Percentiles rank a stretch among this genome's conserved stretches.
These are phyloP conservation scores for Clathrospora elynae DNA, from an alignment of 2,329 filamentous ascomycete genomes.

Conservation along the genomic window DNA sequence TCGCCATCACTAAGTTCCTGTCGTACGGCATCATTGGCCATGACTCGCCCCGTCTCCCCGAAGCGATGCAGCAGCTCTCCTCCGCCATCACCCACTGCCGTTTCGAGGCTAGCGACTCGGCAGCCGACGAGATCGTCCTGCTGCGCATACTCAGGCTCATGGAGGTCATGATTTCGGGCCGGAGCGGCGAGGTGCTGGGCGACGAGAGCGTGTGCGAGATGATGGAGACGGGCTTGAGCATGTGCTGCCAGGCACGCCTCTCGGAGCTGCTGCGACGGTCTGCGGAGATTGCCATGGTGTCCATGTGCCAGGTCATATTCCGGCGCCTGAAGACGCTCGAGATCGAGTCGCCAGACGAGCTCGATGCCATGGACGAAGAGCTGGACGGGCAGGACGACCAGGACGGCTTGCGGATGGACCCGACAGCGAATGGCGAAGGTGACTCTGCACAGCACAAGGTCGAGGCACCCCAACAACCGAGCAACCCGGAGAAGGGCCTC, in stretches of 20 bases:
- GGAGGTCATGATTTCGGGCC: conserved; percentile 96
- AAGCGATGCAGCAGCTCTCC: conserved; percentile 93
- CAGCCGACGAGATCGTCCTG: conserved; percentile 93
- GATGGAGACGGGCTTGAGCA: conserved; percentile 97
- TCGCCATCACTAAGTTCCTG: conserved; percentile 95
- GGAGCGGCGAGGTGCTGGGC: conserved; percentile 88
- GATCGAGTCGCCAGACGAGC: conserved; percentile 71
- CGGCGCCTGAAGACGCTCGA: conserved; percentile 88
- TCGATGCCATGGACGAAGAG: conserved; percentile 68
- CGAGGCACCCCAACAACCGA: conserved; percentile 42
- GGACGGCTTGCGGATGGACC: conserved; percentile 82
- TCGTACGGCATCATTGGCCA: conserved; percentile 89
- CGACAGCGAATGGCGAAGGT: conserved; percentile 69
- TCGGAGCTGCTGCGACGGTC: conserved; percentile 89
- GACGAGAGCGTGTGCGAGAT: conserved; percentile 99
- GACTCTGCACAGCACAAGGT: conserved; percentile 48
- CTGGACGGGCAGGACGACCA: conserved; percentile 66
- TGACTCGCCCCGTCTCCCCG: conserved; percentile 81
- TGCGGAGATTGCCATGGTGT: conserved; percentile 95
- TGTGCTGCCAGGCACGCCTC: conserved; percentile 91
- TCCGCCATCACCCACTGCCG: conserved; percentile 96
- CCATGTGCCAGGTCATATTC: conserved; percentile 99
- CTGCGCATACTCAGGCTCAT: conserved; percentile 94
- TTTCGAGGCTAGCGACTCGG: conserved; percentile 94
- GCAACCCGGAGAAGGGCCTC: conserved; percentile 39